Evolutionary conservation across 192 early-diverging fungal genomes (phyloP), one percentile per base, ranked within the genome.

Genomic region (Chytriomyces sp.): DNA sequence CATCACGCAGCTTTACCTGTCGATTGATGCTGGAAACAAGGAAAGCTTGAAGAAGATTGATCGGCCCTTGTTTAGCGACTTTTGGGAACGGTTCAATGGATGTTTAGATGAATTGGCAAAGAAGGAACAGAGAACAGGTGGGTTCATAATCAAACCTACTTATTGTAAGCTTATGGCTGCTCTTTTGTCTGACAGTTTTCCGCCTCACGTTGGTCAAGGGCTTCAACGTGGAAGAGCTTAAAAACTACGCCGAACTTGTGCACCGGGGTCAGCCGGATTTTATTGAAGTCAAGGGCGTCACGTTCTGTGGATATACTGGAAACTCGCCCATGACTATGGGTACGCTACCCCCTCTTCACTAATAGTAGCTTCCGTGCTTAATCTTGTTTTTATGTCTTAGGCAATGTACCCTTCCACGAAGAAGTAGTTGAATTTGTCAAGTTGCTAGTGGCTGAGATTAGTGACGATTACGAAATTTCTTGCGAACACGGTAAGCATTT

Each of bases 211-310:
- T 92, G 4, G 89, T 92, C 41, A 91, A 92, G 77, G 89, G 85
- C 38, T 88, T 85, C 55, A 92, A 92, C 65, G 89, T 87, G 30
- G 81, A 80, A 14, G 89, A 90, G 36, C 73, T 92, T 62, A 78
- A 78, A 65, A 84, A 88, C 68, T 92, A 92, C 74, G 87, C 84
- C 0, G 83, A 87, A 28, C 73, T 91, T 10, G 82, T 92, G 36
- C 75, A 75, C 52, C 81, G 83, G 39, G 91, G 89, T 32, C 80
- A 81, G 44, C 91, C 91, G 5, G 85, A 86, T 28, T 90, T 92
- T 65, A 88, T 92, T 54, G 91, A 92, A 62, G 83, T 92, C 33
- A 92, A 92, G 73, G 91, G 91, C 25, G 89, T 92, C 7, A 92
- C 91, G 5, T 92, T 87, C 73, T 91, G 91, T 73, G 89, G 89